Conservation (phyloP, 2,329 filamentous ascomycete genomes). For the Sporothrix luriei region DNA sequence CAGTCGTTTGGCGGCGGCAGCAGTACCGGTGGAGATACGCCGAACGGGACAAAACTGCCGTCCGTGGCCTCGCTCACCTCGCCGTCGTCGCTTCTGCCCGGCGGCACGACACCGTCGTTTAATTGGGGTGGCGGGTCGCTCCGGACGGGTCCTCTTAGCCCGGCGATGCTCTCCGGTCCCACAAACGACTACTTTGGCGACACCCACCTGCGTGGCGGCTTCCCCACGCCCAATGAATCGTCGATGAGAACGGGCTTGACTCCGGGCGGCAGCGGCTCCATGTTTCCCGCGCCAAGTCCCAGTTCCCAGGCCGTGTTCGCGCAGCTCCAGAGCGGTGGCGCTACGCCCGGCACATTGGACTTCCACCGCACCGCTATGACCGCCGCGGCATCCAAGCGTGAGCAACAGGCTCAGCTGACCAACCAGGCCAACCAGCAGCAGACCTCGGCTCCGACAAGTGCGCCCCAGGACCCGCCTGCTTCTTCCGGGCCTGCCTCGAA, state of each 20-base stretch:
- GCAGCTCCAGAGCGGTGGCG: conserved; percentile 75
- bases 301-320: conserved; percentile 83
- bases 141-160: conserved; percentile 88
- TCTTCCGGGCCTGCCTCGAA: conserved; percentile 45
- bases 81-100: conserved; percentile 77
- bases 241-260: conserved; percentile 88
- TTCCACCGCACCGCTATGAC: conserved; percentile 92
- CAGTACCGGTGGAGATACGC: conserved; percentile 69
- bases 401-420: conserved; percentile 48
- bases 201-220: conserved; percentile 75
- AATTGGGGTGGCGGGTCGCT: conserved; percentile 83
- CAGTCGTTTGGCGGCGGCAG: conserved; percentile 72
- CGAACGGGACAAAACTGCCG: conserved; percentile 79
- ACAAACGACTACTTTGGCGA: conserved; percentile 86
- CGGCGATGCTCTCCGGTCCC: conserved; percentile 93
- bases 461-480: conserved; percentile 54
- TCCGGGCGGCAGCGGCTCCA: conserved; percentile 91
- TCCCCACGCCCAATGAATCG: conserved; percentile 95
- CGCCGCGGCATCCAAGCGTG: conserved; percentile 68
- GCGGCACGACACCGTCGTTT: conserved; percentile 70
- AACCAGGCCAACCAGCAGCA: conserved; percentile 43
- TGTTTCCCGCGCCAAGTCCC: conserved; percentile 91
- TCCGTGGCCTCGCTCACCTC: conserved; percentile 90
- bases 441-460: conserved; percentile 39
- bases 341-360: conserved; percentile 87